Conservation (phyloP, 495 filamentous ascomycete genomes). For the Penicillium antarcticum region DNA sequence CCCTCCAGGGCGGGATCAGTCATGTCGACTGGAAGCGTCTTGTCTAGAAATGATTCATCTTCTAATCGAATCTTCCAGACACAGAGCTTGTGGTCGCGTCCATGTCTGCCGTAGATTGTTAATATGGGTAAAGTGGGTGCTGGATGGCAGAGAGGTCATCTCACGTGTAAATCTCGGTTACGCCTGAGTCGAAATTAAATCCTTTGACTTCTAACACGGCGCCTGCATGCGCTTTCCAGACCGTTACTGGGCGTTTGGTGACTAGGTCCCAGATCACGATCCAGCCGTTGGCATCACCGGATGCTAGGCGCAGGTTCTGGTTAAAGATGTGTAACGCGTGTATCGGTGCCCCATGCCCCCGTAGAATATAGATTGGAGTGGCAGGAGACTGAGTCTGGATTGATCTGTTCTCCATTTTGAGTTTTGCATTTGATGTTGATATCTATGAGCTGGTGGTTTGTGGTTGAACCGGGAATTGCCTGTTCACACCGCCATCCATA, state of each 20-base stretch:
- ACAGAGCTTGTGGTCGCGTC: conserved; percentile 80
- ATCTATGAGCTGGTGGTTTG: background rate
- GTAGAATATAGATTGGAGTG: conserved; percentile 79
- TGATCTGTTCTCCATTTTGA: background rate
- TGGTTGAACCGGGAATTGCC: background rate
- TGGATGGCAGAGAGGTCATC: conserved; percentile 17
- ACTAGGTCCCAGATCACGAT: conserved; percentile 81
- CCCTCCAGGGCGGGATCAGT: conserved; percentile 19
- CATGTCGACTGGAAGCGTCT: conserved; percentile 64
- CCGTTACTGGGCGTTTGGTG: conserved; percentile 75
- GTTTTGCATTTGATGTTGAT: background rate
- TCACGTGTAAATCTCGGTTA: conserved; percentile 68
- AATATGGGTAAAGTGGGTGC: background rate
- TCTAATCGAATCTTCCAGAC: conserved; percentile 70
- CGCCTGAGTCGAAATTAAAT: conserved; percentile 32
- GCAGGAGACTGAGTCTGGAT: conserved; percentile 43
- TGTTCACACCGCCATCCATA: conserved; percentile 2
- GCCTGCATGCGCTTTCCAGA: conserved; percentile 84
- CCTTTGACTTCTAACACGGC: conserved; percentile 76
- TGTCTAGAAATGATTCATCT: conserved; percentile 60
- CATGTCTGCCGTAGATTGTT: conserved; percentile 58
- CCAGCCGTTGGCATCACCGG: conserved; percentile 89
- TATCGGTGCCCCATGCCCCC: conserved; percentile 80
- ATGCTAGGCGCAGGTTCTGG: conserved; percentile 71
- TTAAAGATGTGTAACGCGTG: conserved; percentile 74